Percentiles rank a stretch among this genome's conserved stretches.
phyloP scores from a whole-genome alignment of 2,329 filamentous ascomycete genomes.

The Sclerotinia spermophila region DNA sequence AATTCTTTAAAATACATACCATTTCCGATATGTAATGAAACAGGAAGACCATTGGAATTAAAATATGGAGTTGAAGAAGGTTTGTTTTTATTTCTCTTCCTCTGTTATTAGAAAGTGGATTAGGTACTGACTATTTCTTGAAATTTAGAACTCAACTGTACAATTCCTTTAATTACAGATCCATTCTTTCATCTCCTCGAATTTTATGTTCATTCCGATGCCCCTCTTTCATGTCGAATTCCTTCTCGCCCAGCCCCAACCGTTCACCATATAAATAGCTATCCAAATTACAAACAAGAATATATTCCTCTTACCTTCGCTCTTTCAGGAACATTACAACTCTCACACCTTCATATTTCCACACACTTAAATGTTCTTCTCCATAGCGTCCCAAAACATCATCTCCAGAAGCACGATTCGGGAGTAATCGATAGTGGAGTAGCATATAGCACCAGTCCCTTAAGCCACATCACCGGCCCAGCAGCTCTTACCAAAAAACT shows the following conservation, averaged over 20 bases:
- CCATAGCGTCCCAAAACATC: conserved; percentile 60
- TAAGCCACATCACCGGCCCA: conserved; percentile 52
- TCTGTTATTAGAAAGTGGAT: neutral
- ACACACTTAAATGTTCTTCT: conserved; percentile 87
- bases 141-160: conserved; percentile 72
- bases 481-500: conserved; percentile 56
- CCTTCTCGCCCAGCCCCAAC: conserved; percentile 67
- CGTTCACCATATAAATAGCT: conserved; percentile 42
- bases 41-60: conserved; percentile 74
- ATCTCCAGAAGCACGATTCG: conserved; percentile 59
- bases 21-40: conserved; percentile 89
- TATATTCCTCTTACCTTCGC: conserved; percentile 87
- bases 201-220: conserved; percentile 97
- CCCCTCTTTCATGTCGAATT: conserved; percentile 85
- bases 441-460: conserved; percentile 64
- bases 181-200: conserved; percentile 86
- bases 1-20: conserved; percentile 89
- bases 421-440: conserved; percentile 84
- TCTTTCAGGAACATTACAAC: conserved; percentile 81
- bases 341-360: conserved; percentile 84
- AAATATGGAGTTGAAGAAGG: conserved; percentile 71
- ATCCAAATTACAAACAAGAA: conserved; percentile 43
- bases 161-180: conserved; percentile 71
- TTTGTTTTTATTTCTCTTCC: conserved; percentile 18
- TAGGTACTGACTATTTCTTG: neutral